Base-by-base conservation (phyloP, 2,329 filamentous ascomycete species). In the Xylaria sp. region DNA sequence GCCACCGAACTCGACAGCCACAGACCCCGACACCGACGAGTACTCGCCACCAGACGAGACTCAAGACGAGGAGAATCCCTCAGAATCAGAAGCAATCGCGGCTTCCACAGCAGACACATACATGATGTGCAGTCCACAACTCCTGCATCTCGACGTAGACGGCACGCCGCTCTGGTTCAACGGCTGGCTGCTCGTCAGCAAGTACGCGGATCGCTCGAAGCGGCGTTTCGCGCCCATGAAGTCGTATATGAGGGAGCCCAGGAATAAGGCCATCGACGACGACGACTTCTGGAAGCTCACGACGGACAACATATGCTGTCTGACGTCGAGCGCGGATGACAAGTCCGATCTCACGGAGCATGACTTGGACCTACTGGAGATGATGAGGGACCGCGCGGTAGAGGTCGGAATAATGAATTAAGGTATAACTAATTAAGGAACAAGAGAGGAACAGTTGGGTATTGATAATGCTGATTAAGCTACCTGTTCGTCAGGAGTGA, bases 91-190 rank as follows among this genome's bases (percentile, higher is more conserved):
- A 38, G 33, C 36, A 39, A 15, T 9, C 7, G 49, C 36, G 31
- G 36, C 67, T 53, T 1, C 61, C 64, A 7, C 31, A 13, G 55
- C 62, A n/a, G 25, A 61, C 1, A 77, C 74, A 22, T 76, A 76
- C 61, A 79, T 77, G 2, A 79, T 83, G 55, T 83, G 81, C 71
- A 77, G 80, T 0, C 81, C 81, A 1, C 82, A 84, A 67, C 77
- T 83, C 3, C 75, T 83, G 2, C 82, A 84, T 68, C 75, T 83
- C 9, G 80, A 81, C 60, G 53, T 73, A 7, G 75, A 78, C 13
- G 80, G 78, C 27, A 78, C 72, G 59, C 81, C 81, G 0, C 74
- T 83, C 1, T 83, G 82, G 81, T 83, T 83, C 75, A 84, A 83
- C 67, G 81, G 81, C 57, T 83, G 81, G 79, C 72, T 81, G 15